Evolutionary conservation across 768 basidiomycete genomes (phyloP).

Genomic region (Hypholoma sublateritium): DNA sequence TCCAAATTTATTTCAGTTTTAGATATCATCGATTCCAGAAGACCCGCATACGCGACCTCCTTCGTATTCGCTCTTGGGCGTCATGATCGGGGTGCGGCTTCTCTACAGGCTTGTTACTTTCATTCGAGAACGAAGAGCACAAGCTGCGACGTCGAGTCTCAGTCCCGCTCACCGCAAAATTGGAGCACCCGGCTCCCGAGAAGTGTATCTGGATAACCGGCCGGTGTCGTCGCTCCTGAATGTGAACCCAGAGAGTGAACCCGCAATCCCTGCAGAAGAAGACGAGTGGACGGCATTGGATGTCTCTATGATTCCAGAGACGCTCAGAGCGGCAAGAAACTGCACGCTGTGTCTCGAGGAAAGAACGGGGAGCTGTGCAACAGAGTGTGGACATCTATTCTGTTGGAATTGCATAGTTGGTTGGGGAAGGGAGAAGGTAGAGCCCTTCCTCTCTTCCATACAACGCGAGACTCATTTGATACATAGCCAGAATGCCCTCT

Average conservation of each 20-base stretch:
- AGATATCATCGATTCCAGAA: conserved; percentile 76
- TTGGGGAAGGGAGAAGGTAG: conserved; percentile 88
- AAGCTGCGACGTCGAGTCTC: conserved; percentile 1
- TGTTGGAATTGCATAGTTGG: conserved; percentile 89
- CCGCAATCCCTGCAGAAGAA: conserved; percentile 61
- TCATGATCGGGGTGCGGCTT: conserved; percentile 66
- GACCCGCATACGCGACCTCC: conserved; percentile 75
- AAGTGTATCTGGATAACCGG: conserved; percentile 57
- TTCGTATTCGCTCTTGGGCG: conserved; percentile 83
- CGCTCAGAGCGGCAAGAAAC: conserved; percentile 55
- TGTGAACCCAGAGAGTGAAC: conserved; percentile 51
- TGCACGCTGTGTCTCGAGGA: conserved; percentile 88
- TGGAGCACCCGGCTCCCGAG: conserved; percentile 22
- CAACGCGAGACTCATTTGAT: conserved; percentile 2
- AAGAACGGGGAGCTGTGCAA: conserved; percentile 76
- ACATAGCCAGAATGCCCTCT: conserved; percentile 80
- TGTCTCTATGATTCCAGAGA: conserved; percentile 51
- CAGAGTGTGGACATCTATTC: conserved; percentile 88
- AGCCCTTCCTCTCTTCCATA: conserved; percentile 6
- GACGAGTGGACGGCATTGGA: conserved; percentile 70
- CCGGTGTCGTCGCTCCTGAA: conserved; percentile 59
- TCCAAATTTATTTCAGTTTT: conserved; percentile 1
- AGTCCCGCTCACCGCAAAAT: conserved; percentile 29
- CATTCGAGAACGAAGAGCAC: conserved; percentile 32
- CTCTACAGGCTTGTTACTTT: conserved; percentile 56